Conservation (phyloP, 495 filamentous ascomycete genomes). For the Neurospora africana region DNA sequence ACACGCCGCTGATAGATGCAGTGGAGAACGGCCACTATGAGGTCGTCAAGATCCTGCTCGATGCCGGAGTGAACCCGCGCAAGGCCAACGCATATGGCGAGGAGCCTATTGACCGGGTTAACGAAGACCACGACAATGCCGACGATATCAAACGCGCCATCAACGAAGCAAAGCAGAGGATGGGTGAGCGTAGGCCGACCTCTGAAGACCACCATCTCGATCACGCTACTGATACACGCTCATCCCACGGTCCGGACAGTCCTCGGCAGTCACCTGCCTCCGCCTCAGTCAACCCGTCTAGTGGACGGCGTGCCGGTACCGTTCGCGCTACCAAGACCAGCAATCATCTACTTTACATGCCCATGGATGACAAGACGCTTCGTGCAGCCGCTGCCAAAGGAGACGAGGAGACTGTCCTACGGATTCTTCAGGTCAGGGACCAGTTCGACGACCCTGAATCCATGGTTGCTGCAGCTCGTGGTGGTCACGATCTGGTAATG, state of each 20-base stretch:
- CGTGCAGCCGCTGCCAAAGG: slow-evolving; percentile 72
- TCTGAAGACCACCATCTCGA: slow-evolving; percentile 54
- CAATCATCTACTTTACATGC: slow-evolving; percentile 44
- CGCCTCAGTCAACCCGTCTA: slow-evolving; percentile 18
- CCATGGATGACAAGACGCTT: slow-evolving; percentile 57
- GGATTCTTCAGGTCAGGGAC: slow-evolving; percentile 68
- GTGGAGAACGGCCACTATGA: slow-evolving; percentile 88
- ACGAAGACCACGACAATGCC: slow-evolving; percentile 52
- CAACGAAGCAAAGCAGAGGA: slow-evolving; percentile 40
- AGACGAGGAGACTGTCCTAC: slow-evolving; percentile 66
- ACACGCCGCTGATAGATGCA: slow-evolving; percentile 90
- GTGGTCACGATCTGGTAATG: slow-evolving; percentile 78
- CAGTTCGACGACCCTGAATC: slow-evolving; percentile 64
- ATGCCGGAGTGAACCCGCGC: slow-evolving; percentile 79
- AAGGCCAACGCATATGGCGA: slow-evolving; percentile 78
- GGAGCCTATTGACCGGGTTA: slow-evolving; percentile 75
- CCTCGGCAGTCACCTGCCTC: slow-evolving; percentile 50
- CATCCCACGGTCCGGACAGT: slow-evolving; percentile 61
- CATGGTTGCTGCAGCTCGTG: slow-evolving; percentile 82
- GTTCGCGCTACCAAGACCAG: slow-evolving; percentile 44
- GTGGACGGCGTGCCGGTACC: slow-evolving; percentile 31
- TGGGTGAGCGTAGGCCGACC: slow-evolving; percentile 42
- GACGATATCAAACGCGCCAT: slow-evolving; percentile 48
- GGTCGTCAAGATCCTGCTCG: slow-evolving; percentile 77
- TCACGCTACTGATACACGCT: slow-evolving; percentile 41